Conservation (phyloP, 75 land plant genomes). For the Picea sitchensis region DNA sequence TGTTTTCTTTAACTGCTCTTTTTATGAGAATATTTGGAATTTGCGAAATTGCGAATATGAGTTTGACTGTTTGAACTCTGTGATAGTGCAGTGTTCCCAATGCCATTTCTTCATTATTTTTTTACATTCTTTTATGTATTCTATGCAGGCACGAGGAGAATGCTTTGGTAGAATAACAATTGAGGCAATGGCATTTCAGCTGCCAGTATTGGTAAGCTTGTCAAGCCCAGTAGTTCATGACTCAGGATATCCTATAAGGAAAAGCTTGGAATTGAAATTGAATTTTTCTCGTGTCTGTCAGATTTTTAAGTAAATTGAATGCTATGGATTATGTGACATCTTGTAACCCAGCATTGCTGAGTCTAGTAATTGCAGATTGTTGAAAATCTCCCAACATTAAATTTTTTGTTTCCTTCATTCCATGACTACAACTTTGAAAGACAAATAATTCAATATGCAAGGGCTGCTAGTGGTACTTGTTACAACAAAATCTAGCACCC, state of each 20-base stretch:
- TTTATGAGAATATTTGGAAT: background rate
- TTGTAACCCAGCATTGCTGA: background rate
- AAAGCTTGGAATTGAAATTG: background rate
- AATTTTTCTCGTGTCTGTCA: background rate
- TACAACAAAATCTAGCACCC: background rate
- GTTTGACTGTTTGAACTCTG: background rate
- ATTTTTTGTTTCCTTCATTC: background rate
- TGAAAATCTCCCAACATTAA: background rate
- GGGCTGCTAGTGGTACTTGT: background rate
- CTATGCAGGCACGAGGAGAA: constrained; percentile 82
- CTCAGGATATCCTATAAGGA: background rate
- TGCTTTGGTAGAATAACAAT: constrained; percentile 97
- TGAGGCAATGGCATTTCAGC: constrained; percentile 95
- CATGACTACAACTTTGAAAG: background rate
- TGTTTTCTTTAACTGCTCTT: background rate
- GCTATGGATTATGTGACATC: background rate
- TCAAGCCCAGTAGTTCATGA: background rate
- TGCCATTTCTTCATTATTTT: background rate
- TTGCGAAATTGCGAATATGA: background rate
- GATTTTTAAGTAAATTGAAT: background rate
- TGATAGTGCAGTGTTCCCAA: background rate
- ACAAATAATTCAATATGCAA: background rate
- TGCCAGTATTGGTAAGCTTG: constrained; percentile 72
- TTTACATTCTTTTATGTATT: constrained; percentile 1
- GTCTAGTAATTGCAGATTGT: background rate